phyloP scores from a whole-genome alignment of 2,329 filamentous ascomycete genomes.

The Chrysoporthe puriensis region DNA sequence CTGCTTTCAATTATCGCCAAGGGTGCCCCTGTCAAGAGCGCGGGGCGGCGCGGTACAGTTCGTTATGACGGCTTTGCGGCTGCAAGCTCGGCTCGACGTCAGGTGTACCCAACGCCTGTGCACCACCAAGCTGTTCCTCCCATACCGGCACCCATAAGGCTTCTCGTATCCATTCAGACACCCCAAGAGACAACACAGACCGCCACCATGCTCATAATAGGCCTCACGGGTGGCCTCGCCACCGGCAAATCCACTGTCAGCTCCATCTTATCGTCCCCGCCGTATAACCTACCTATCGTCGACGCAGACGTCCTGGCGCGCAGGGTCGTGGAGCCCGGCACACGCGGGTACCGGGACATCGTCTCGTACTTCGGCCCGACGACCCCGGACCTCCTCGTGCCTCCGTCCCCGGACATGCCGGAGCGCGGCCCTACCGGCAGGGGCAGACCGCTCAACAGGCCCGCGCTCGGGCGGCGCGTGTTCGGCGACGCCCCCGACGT shows the following conservation, averaged over 20 bases:
- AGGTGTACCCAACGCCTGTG: background rate
- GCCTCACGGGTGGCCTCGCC: conserved; percentile 94
- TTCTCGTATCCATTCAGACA: background rate
- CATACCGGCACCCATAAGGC: background rate
- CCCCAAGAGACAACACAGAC: background rate
- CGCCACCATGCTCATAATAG: conserved; percentile 83
- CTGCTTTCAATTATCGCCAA: background rate
- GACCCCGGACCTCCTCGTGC: conserved; percentile 83
- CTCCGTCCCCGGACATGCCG: conserved; percentile 54
- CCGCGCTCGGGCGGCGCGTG: conserved; percentile 80
- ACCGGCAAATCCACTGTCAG: conserved; percentile 98
- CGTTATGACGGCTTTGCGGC: background rate
- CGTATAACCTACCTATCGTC: conserved; percentile 86
- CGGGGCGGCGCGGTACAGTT: background rate
- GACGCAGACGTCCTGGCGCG: conserved; percentile 93
- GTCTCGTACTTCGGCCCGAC: conserved; percentile 78
- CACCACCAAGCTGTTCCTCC: background rate
- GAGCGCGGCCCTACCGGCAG: conserved; percentile 60
- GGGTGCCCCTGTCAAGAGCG: conserved; percentile 4
- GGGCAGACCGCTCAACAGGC: conserved; percentile 79
- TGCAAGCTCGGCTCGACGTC: conserved; percentile 12
- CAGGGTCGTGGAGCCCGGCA: conserved; percentile 92
- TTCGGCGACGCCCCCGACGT: conserved; percentile 79
- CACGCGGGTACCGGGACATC: conserved; percentile 79
- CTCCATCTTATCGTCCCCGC: conserved; percentile 74